A percentile compares a stretch with the other conserved stretches of the same genome.
Conservation (phyloP, 2,329 filamentous ascomycete species). For the Grosmannia penicillata region DNA sequence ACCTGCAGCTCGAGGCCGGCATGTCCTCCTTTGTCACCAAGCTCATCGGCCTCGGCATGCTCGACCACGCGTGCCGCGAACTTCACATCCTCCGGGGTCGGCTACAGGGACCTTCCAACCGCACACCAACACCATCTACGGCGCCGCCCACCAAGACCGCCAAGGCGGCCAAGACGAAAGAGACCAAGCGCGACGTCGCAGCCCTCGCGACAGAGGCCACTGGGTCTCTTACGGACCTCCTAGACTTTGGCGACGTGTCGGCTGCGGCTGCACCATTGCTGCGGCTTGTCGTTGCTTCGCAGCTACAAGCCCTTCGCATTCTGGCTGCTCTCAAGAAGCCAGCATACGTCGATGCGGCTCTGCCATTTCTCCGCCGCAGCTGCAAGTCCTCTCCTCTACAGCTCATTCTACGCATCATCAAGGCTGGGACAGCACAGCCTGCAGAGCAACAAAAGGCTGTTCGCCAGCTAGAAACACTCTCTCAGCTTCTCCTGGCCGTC, state of each 20-base stretch:
- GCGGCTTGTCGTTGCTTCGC: constrained; percentile 43
- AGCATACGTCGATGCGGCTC: constrained; percentile 38
- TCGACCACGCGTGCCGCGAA: constrained; percentile 56
- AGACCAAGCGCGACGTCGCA: constrained; percentile 20
- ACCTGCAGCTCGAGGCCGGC: constrained; percentile 57
- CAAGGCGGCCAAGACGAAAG: constrained; percentile 12
- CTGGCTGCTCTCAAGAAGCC: constrained; percentile 46
- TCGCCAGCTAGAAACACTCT: constrained; percentile 51
- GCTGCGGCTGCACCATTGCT: constrained; percentile 27
- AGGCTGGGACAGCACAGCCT: constrained; percentile 18
- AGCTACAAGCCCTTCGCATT: constrained; percentile 50
- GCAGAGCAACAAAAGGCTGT: constrained; percentile 38
- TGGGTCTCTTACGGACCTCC: constrained; percentile 29
- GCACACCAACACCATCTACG: neutral
- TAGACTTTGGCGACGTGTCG: constrained; percentile 40
- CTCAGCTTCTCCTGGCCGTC: constrained; percentile 49
- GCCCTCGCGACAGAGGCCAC: constrained; percentile 16
- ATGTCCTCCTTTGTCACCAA: constrained; percentile 56
- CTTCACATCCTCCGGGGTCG: constrained; percentile 49
- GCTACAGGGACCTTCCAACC: constrained; percentile 26
- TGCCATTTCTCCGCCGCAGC: constrained; percentile 38
- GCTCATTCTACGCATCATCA: constrained; percentile 34
- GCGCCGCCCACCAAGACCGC: constrained; percentile 9
- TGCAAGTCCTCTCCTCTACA: constrained; percentile 41
- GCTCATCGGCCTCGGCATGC: constrained; percentile 47